A percentile compares a stretch with the other conserved stretches of the same genome.
These are phyloP conservation scores for Lactarius tabidus DNA, from an alignment of 768 basidiomycete genomes.

Conservation along the genomic window DNA sequence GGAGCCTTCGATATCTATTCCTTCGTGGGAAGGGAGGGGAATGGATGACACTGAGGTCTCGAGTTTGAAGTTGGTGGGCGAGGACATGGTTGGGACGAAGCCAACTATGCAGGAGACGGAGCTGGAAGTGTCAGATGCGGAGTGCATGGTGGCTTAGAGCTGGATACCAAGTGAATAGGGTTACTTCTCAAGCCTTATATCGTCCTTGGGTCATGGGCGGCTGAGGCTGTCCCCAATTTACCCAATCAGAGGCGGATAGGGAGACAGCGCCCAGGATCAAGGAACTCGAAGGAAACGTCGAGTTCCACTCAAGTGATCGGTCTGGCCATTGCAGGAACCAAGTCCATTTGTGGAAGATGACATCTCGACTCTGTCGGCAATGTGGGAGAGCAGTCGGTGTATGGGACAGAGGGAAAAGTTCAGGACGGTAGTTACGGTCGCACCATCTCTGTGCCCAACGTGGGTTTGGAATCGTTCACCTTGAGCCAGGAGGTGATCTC, in stretches of 20 bases:
- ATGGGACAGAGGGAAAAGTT: no score
- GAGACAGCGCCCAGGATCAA: no score
- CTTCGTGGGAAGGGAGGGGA: conserved; percentile 20
- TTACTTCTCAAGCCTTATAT: conserved; percentile 3
- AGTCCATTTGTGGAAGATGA: no score
- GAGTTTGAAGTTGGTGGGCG: conserved; percentile 24
- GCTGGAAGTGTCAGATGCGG: neutral
- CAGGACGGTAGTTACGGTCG: no score
- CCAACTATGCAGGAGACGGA: neutral
- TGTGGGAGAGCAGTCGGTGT: no score
- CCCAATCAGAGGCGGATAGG: neutral
- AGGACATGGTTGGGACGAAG: conserved; percentile 15
- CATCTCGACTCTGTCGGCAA: no score
- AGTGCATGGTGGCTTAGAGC: conserved; percentile 5
- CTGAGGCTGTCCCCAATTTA: conserved; percentile 10
- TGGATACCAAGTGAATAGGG: conserved; percentile 5
- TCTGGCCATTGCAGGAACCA: no score
- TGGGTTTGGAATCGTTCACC: no score
- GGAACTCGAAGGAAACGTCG: conserved; percentile 1
- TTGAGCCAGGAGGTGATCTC: no score
- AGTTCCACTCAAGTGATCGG: no score
- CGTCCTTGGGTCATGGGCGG: conserved; percentile 10
- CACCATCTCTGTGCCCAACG: no score
- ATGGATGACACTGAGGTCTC: conserved; percentile 1
- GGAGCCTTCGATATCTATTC: conserved; percentile 29